phyloP scores from a whole-genome alignment of 2,329 filamentous ascomycete species.

The Trichoderma atroviride region DNA sequence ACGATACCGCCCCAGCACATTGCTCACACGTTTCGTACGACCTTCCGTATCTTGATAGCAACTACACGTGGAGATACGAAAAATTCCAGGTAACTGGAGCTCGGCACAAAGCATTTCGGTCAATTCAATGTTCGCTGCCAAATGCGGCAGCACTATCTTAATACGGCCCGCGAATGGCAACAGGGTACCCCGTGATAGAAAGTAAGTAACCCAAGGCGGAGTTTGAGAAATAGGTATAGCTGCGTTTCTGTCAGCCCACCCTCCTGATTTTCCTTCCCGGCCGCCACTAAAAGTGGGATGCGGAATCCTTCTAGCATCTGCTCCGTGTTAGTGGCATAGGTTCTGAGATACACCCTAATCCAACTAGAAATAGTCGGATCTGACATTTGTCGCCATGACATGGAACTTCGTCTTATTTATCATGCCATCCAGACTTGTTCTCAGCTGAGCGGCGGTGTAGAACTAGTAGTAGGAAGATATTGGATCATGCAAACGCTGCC shows the following conservation, averaged over 20 bases:
- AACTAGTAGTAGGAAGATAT: not conserved
- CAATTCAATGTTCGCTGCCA: not conserved
- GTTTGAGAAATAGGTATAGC: not conserved
- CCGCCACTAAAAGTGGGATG: not conserved
- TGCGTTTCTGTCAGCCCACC: too few species aligned
- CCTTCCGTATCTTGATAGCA: not conserved
- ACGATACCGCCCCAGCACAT: not conserved
- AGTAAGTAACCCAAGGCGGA: not conserved
- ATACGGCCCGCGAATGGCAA: not conserved
- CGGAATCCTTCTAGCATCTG: not conserved
- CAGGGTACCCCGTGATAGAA: not conserved
- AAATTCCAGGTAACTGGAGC: not conserved
- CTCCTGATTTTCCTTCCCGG: not conserved
- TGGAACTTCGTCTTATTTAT: not conserved
- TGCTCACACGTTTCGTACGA: constrained; percentile 1
- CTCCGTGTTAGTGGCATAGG: not conserved
- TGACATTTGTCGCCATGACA: not conserved
- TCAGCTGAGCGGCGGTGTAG: not conserved
- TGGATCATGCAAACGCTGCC: not conserved
- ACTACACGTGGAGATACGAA: not conserved
- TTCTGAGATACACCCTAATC: not conserved
- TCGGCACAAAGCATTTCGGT: not conserved
- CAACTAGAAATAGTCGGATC: not conserved
- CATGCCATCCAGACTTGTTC: not conserved
- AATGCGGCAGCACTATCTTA: not conserved